Conservation (phyloP, 345 rosid species). For the Populus euphratica region DNA sequence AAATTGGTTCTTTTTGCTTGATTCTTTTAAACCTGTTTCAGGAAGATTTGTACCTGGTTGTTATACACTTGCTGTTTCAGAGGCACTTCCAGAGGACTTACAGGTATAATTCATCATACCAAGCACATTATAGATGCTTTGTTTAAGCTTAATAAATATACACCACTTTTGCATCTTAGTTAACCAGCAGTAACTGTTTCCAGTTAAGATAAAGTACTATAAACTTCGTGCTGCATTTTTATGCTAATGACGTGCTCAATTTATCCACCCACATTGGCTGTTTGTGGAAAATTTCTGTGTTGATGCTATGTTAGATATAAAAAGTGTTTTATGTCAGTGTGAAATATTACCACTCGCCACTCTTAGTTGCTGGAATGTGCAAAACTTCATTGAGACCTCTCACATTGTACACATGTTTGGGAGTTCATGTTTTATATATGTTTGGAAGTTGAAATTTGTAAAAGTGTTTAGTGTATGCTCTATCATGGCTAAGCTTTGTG, state of each 20-base stretch:
- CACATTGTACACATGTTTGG: not conserved
- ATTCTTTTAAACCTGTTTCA: slow-evolving; percentile 18
- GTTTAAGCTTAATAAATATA: not conserved
- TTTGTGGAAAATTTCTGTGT: not conserved
- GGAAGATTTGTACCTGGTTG: slow-evolving; percentile 87
- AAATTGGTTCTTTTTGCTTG: not conserved
- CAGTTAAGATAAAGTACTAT: not conserved
- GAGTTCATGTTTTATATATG: not conserved
- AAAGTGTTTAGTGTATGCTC: not conserved
- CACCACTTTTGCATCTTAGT: not conserved
- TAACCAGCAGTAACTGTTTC: not conserved
- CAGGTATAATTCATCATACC: slow-evolving; percentile 44
- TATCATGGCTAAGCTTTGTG: not conserved
- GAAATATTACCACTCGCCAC: not conserved
- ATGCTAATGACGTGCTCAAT: not conserved
- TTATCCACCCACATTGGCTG: not conserved
- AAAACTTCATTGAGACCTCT: not conserved
- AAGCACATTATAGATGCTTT: not conserved
- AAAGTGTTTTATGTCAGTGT: not conserved
- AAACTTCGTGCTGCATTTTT: not conserved
- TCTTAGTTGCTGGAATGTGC: not conserved
- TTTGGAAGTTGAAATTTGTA: not conserved
- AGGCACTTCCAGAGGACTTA: slow-evolving; percentile 75
- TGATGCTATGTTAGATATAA: not conserved
- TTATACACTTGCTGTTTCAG: slow-evolving; percentile 82